Evolutionary conservation across 768 basidiomycete species (phyloP), one percentile per base, ranked within the genome.

Genomic region (Kwoniella newhampshirensis): DNA sequence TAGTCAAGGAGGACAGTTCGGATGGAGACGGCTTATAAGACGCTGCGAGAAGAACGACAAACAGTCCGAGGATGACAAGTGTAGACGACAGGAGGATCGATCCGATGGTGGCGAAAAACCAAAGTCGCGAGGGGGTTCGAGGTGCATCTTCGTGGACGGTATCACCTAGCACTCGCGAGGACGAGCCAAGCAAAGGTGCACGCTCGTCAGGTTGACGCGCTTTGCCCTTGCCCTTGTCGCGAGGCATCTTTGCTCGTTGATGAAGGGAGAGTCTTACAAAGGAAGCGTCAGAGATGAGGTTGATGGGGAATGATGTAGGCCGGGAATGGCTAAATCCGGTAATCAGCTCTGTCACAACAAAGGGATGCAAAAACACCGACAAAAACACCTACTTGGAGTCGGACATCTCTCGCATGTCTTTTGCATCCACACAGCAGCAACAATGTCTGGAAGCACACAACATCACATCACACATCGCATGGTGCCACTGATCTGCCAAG

Each of bases 401-500:
- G n/a, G n/a, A n/a, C n/a, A n/a, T n/a, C n/a, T n/a, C n/a, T n/a
- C n/a, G n/a, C n/a, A n/a, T n/a, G n/a, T n/a, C n/a, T n/a, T n/a
- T n/a, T n/a, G n/a, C n/a, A n/a, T 13, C 18, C 41, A 53, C 30
- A 35, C 52, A 25, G 39, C 23, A 20, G 40, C 11, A 41, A 59
- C 42, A 20, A 70, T 70, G 68, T 57, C 67, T 3, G 52, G 52
- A 17, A 60, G 61, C n/a, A 35, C 58, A 15, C 58, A 63, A 9
- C 66, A 72, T 20, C 68, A 63, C 42, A 65, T 72, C 51, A 54
- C 62, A 7, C 68, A 67, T 37, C 60, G 68, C n/a, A 72, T 72
- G 59, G 62, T 72, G 21, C 70, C 70, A 8, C 56, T 72, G 15
- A 64, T 72, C 39, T 72, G 65, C 32, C 70, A 72, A 45, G 70